Evolutionary conservation across 2,329 filamentous ascomycete species (phyloP), one percentile per base, ranked within the genome.

Genomic region (Colletotrichum siamense): DNA sequence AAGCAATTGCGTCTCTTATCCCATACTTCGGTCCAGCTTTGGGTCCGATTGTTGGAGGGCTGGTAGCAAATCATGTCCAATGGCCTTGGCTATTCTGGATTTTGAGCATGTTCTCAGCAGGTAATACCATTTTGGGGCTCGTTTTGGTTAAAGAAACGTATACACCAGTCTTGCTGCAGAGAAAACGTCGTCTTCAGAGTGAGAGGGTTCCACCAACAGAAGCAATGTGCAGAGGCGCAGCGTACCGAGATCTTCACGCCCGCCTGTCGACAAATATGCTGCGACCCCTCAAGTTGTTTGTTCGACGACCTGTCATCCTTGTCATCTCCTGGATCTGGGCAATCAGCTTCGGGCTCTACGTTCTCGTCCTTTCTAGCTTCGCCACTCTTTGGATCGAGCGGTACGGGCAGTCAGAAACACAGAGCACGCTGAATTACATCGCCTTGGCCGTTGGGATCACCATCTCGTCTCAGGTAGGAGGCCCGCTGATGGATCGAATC

Each of bases 291-390:
- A 87, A 88, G 70, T 83, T 91, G 77, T 82, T 90, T 1, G 79
- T 87, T 26, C 81, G 84, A 4, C 88, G 87, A 2, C 89, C 88
- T 0, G 87, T 90, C 34, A 85, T 91, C 32, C 84, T 87, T 44
- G 77, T 89, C 3, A 83, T 90, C 18, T 85, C 88, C 0, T 77
- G 88, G 7, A 86, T 87, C 66, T 84, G 88, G 68, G 86, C 86
- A 2, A 79, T 90, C 12, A 82, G 87, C 28, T 91, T 91, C 77
- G 88, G 88, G 26, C 86, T 89, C 32, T 85, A 90, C 24, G 89
- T 87, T 63, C 81, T 91, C 39, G 81, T 90, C n/a, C 86, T 91
- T 67, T 90, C 89, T 1, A 91, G 89, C 1, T 89, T 90, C 74
- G 87, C 89, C 0, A 80, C 80, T 0, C 84, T 91, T 2, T 91